Base-by-base conservation (phyloP, 768 basidiomycete genomes). In the Rhizopogon rudus region DNA sequence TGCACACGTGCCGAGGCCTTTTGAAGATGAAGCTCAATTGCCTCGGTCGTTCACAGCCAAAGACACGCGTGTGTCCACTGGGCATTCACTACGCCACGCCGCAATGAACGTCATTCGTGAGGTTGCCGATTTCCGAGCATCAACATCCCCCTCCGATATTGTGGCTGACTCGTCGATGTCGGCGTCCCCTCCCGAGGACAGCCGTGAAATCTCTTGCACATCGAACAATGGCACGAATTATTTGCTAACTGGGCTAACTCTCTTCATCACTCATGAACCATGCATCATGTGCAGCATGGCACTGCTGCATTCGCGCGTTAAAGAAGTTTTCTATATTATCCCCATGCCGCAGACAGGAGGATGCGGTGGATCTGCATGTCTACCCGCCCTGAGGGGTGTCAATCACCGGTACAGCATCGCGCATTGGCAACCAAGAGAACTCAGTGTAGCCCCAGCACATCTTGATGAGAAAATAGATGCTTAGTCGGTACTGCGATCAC, bases 251-350 rank as follows among this genome's bases (percentile, higher is more conserved):
- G 84, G 85, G 2, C 79, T 85, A 16, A 83, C 86, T 1, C 76
- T 98, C 25, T 98, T 98, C 74, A 82, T 84, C 52, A 92, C 93
- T 9, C 96, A 99, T 71, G 97, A 99, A 63, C 97, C 97, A 0
- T 99, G 97, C 62, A 81, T 99, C 54, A 93, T 98, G 92, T 99
- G 97, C 69, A 83, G 86, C 63, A 99, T 99, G 97, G 92, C 94
- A 2, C 73, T 98, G 20, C 74, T 97, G 6, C 97, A 99, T 70
- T 94, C 91, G 1, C 83, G 97, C n/a, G 92, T 98, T 54, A 87
- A 88, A 62, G 86, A 93, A 57, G 80, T 98, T 6, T 79, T 91
- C 65, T 84, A 86, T 65, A 66, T 98, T 35, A 65, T 81, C 25
- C 81, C 87, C 1, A 91, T 90, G 83, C 71, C 77, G 0, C 73